A percentile compares a stretch with the other conserved stretches of the same genome.
These are phyloP conservation scores for Rhizomucor miehei DNA, from an alignment of 371 early-diverging fungal genomes.

Conservation along the genomic window DNA sequence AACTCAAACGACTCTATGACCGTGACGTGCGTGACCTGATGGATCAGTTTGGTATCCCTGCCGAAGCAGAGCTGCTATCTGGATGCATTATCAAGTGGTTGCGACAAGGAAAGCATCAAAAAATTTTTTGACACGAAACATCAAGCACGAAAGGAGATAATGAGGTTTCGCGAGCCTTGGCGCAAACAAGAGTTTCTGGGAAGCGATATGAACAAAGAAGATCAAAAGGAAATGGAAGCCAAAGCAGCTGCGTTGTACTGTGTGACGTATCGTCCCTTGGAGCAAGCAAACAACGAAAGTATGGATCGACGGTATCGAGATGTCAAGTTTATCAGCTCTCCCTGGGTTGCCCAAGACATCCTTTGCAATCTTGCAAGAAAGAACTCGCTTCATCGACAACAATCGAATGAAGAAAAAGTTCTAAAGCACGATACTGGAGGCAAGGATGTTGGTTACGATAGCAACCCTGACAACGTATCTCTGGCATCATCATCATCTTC, in stretches of 20 bases:
- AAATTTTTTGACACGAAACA: conserved; percentile 45
- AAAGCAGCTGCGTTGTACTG: conserved; percentile 76
- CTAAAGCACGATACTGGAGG: too few species aligned
- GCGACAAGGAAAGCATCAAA: conserved; percentile 32
- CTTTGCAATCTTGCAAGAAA: conserved; percentile 47
- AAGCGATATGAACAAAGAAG: conserved; percentile 10
- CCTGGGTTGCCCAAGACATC: conserved; percentile 58
- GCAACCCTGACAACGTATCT: too few species aligned
- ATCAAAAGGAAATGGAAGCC: conserved; percentile 5
- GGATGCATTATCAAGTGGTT: conserved; percentile 46
- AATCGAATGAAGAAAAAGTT: conserved; percentile 3
- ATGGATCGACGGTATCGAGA: conserved; percentile 19
- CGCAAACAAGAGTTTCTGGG: conserved; percentile 48
- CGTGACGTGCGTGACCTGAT: conserved; percentile 49
- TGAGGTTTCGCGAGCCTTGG: conserved; percentile 29
- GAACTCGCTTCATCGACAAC: too few species aligned
- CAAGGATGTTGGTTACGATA: too few species aligned
- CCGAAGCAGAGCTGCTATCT: conserved; percentile 49
- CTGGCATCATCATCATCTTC: too few species aligned
- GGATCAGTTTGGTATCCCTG: conserved; percentile 66
- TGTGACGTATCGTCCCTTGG: conserved; percentile 54
- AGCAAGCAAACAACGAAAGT: too few species aligned
- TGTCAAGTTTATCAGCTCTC: conserved; percentile 51
- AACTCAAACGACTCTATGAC: conserved; percentile 46
- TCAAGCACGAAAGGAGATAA: conserved; percentile 36